Conservation (phyloP, 2,329 filamentous ascomycete species). For the Graphiopsis chlorocephala region DNA sequence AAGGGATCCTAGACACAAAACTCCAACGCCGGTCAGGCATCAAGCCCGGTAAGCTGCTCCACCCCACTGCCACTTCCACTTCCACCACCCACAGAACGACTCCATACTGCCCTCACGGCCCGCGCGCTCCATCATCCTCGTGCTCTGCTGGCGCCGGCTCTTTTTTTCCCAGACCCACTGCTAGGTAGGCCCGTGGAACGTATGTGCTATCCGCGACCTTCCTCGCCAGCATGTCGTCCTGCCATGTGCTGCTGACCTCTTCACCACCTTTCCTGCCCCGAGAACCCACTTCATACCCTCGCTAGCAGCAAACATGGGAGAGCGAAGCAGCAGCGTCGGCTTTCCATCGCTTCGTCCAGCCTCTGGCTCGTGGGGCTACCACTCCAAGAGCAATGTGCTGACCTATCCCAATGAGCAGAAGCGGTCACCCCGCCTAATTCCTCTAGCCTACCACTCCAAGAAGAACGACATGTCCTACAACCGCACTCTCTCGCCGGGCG, state of each 20-base stretch:
- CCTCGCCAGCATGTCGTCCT: constrained; percentile 1
- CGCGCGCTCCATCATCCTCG: not conserved
- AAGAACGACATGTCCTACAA: constrained; percentile 32
- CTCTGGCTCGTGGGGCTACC: constrained; percentile 11
- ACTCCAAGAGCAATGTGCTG: constrained; percentile 10
- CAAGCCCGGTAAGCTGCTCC: constrained; percentile 6
- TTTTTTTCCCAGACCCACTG: constrained; percentile 14
- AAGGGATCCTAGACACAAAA: not conserved
- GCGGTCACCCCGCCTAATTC: constrained; percentile 6
- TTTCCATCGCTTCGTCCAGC: constrained; percentile 1
- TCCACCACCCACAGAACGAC: not conserved
- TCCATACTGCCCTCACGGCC: constrained; percentile 5
- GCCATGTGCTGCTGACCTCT: constrained; percentile 9
- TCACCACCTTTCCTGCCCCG: not conserved
- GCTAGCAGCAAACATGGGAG: constrained; percentile 9
- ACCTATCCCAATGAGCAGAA: constrained; percentile 13
- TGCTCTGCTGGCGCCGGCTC: constrained; percentile 9
- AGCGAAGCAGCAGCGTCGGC: constrained; percentile 10
- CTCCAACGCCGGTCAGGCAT: constrained; percentile 6
- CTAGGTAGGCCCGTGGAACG: constrained; percentile 3
- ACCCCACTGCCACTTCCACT: constrained; percentile 6
- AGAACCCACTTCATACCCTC: not conserved
- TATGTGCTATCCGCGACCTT: constrained; percentile 5
- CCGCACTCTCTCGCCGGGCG: constrained; percentile 35
- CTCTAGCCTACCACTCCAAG: constrained; percentile 14